These are phyloP conservation scores for Castanea crenata DNA, from an alignment of 306 rosid genomes.

Conservation along the genomic window DNA sequence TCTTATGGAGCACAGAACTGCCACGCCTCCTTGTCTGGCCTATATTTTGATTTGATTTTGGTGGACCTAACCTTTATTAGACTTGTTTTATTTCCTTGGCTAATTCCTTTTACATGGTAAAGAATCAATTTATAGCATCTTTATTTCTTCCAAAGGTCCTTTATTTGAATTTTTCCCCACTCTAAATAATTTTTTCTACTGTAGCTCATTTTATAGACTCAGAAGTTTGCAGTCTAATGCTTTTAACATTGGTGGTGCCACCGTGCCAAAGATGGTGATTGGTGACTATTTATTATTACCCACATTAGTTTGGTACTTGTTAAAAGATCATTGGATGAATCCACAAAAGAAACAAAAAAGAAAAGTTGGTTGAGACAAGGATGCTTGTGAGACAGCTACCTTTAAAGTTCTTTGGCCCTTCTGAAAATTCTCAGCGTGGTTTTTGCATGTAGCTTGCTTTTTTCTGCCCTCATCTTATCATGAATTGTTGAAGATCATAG, in stretches of 20 bases:
- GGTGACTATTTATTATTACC: background rate
- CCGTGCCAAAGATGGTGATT: background rate
- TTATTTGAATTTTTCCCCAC: background rate
- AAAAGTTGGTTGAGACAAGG: background rate
- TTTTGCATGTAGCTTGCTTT: background rate
- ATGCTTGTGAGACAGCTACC: conserved; percentile 13
- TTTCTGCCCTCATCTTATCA: conserved; percentile 10
- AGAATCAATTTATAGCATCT: background rate
- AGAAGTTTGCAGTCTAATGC: background rate
- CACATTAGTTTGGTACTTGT: background rate
- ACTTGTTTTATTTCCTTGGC: conserved; percentile 39
- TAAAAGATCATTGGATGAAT: background rate
- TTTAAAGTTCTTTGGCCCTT: conserved; percentile 22
- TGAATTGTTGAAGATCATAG: conserved; percentile 1
- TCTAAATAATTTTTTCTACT: background rate
- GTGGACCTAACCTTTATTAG: conserved; percentile 45
- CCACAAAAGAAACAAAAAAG: background rate
- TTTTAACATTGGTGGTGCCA: no score
- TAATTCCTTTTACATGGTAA: conserved; percentile 14
- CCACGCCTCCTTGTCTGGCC: conserved; percentile 52
- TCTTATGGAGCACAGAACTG: conserved; percentile 32
- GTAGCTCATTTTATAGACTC: no score
- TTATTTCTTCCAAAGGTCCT: conserved; percentile 30
- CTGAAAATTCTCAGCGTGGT: conserved; percentile 13
- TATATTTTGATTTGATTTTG: conserved; percentile 36